Base-by-base conservation (phyloP, 768 basidiomycete species). In the Pisolithus sp. region DNA sequence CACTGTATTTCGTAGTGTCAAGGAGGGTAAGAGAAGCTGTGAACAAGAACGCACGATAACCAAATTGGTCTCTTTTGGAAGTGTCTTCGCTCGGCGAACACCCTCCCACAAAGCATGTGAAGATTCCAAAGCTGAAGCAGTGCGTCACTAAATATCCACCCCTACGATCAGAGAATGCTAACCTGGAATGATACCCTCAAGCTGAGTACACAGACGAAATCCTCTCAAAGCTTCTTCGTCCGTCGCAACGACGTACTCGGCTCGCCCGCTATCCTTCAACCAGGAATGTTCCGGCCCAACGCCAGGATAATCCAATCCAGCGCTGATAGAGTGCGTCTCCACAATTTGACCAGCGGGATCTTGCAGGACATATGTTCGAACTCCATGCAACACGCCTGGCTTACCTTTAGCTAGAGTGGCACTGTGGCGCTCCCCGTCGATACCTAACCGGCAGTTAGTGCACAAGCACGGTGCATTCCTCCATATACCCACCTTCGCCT, bases 221-320 rank as follows among this genome's bases (percentile, higher is more conserved):
- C 92, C 96, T 38, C 92, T 79, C 26, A 98, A 75, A 5, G 93
- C 93, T 59, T 99, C 78, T 68, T 96, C 93, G 62, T 99, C 96
- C 5, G 89, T 96, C 8, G 95, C 95, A 13, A 79, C 85, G 20
- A 89, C 82, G 66, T 98, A 99, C 64, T 97, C 92, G 0, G 93
- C 96, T 53, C 96, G 77, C 17, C 89, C 89, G 4, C 86, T 87
- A 63, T 97, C 93, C 70, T 97, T 97, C 65, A 99, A 74, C 87
- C 90, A 96, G 43, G 95, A 88, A 64, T 98, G 96, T 69, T 99
- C 96, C 7, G 96, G 96, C 20, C 96, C 96, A 46, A 99, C 96
- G 56, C 93, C 94, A 24, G 93, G 93, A 70, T 97, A 97, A 70
- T 97, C 93, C 41, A 96, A 75, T 20, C 94, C 94, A 46, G 94